Conservation (phyloP, 1,284 basidiomycete species). For the Trichosporon sp. region DNA sequence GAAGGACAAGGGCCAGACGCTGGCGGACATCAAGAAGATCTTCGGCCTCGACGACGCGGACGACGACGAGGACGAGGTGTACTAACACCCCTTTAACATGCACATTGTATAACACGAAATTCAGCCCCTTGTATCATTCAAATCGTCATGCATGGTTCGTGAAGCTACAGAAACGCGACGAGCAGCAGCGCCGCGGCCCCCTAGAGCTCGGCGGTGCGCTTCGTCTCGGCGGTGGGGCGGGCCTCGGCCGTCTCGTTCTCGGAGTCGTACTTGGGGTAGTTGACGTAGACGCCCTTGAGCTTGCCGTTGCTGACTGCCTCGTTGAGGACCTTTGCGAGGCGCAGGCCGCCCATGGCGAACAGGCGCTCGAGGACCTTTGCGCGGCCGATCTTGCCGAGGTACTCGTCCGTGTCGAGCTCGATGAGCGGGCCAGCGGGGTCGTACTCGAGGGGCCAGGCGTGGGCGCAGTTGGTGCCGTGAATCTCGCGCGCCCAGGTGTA, state of each 20-base stretch:
- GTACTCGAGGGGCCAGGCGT: constrained; percentile 66
- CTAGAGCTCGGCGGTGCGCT: background rate
- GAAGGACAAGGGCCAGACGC: constrained; percentile 35
- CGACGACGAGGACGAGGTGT: constrained; percentile 44
- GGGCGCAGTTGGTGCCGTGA: constrained; percentile 70
- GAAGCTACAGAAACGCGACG: background rate
- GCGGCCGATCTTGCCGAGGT: constrained; percentile 63
- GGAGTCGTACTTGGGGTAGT: constrained; percentile 7
- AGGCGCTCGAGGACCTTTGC: constrained; percentile 72
- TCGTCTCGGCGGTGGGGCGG: background rate
- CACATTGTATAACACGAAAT: background rate
- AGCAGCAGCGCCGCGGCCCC: background rate
- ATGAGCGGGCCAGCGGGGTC: constrained; percentile 52
- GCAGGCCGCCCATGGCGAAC: constrained; percentile 72
- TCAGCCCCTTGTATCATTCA: background rate
- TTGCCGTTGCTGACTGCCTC: constrained; percentile 19
- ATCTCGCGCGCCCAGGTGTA: constrained; percentile 61
- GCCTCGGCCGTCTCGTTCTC: background rate
- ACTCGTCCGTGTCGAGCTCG: constrained; percentile 80
- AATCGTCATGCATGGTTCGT: background rate
- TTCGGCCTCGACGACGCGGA: constrained; percentile 44
- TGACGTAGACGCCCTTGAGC: constrained; percentile 9
- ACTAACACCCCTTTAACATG: constrained; percentile 3
- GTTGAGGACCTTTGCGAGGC: constrained; percentile 76
- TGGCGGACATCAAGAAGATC: constrained; percentile 51